Evolutionary conservation across 768 basidiomycete species (phyloP).

Genomic region (Suillus hirtellus): DNA sequence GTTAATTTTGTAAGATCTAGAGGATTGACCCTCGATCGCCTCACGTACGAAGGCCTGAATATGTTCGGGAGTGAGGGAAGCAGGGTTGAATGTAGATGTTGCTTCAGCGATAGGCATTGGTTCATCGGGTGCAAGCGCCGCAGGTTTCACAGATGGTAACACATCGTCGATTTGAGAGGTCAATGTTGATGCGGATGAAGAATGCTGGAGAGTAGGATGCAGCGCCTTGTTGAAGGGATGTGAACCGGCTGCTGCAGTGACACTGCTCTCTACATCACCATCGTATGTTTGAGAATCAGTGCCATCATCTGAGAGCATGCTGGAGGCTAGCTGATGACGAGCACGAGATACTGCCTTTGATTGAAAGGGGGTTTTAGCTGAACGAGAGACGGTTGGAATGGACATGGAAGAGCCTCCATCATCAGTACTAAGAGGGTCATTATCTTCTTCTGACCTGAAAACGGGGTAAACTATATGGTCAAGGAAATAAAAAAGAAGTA

Average conservation of each 20-base stretch:
- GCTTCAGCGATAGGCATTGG: slow-evolving; percentile 42
- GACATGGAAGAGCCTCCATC: slow-evolving; percentile 60
- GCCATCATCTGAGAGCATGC: slow-evolving; percentile 65
- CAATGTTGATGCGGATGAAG: slow-evolving; percentile 56
- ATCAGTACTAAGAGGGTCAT: slow-evolving; percentile 75
- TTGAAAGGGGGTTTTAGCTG: slow-evolving; percentile 30
- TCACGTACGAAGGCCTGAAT: slow-evolving; percentile 75
- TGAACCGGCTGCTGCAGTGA: slow-evolving; percentile 55
- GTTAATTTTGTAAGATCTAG: slow-evolving; percentile 80
- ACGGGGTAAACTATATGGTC: slow-evolving; percentile 18
- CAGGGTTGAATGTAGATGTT: slow-evolving; percentile 56
- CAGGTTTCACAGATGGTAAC: slow-evolving; percentile 15
- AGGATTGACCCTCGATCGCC: slow-evolving; percentile 70
- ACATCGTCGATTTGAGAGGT: slow-evolving; percentile 40
- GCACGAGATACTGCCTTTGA: slow-evolving; percentile 27
- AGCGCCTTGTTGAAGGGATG: slow-evolving; percentile 30
- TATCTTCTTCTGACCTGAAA: slow-evolving; percentile 80
- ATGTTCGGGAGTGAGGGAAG: slow-evolving; percentile 68
- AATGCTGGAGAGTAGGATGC: slow-evolving; percentile 35
- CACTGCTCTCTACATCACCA: slow-evolving; percentile 83
- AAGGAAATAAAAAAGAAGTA: background rate
- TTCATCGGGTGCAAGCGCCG: slow-evolving; percentile 35
- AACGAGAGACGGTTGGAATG: slow-evolving; percentile 30
- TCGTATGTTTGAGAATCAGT: slow-evolving; percentile 89
- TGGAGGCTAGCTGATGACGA: slow-evolving; percentile 56